Percentiles rank a stretch among this genome's conserved stretches.
Evolutionary conservation across 1,284 basidiomycete genomes (phyloP).

Genomic region (Malassezia slooffiae): DNA sequence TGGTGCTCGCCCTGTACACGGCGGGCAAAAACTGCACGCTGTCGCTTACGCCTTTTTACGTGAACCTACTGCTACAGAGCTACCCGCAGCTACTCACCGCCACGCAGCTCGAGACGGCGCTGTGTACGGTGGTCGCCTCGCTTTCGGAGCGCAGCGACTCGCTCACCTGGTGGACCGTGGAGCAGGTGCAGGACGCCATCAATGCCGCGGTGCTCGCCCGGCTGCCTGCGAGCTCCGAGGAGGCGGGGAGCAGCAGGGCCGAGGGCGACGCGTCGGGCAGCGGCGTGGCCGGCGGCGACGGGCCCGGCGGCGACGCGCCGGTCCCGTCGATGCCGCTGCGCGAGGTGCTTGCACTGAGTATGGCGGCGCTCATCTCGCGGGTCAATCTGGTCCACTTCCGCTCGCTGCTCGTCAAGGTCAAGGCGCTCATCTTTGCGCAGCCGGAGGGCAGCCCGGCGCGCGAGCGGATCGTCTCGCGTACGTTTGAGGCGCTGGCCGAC

Average conservation of each 20-base stretch:
- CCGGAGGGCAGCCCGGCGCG: slow-evolving; percentile 10
- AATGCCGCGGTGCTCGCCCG: slow-evolving; percentile 12
- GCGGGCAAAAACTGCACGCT: slow-evolving; percentile 21
- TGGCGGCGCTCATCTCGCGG: slow-evolving; percentile 29
- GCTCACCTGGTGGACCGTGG: slow-evolving; percentile 36
- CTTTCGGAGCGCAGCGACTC: slow-evolving; percentile 34
- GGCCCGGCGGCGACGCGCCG: neutral
- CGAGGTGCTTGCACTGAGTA: slow-evolving; percentile 18
- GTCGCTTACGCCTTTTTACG: slow-evolving; percentile 37
- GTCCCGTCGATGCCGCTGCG: neutral
- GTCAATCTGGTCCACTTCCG: slow-evolving; percentile 42
- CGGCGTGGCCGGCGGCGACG: neutral
- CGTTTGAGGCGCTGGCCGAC: slow-evolving; percentile 29
- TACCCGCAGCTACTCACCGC: slow-evolving; percentile 18
- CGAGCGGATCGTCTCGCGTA: slow-evolving; percentile 22
- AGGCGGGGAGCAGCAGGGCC: neutral
- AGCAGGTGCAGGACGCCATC: slow-evolving; percentile 22
- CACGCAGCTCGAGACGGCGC: slow-evolving; percentile 31
- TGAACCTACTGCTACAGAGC: slow-evolving; percentile 24
- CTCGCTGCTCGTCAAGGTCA: slow-evolving; percentile 27
- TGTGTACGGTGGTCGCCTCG: slow-evolving; percentile 30
- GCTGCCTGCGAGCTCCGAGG: neutral
- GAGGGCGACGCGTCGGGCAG: neutral
- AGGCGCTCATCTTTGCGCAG: slow-evolving; percentile 21
- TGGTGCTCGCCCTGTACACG: slow-evolving; percentile 32